phyloP scores from a whole-genome alignment of 2,329 filamentous ascomycete species.

The Phyllosticta citriasiana region DNA sequence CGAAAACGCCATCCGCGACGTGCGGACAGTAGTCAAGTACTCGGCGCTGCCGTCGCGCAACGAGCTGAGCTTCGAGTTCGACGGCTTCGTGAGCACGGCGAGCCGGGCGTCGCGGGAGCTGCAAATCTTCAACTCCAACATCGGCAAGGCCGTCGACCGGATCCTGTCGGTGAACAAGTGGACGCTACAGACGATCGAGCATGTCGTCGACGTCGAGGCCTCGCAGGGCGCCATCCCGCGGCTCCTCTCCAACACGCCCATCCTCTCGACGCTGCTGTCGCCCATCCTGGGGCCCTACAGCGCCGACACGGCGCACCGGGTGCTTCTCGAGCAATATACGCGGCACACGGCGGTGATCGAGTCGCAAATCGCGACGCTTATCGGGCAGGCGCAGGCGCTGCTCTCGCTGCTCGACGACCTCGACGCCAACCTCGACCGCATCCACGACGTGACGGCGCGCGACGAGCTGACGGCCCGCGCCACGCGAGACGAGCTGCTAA shows the following conservation, averaged over 20 bases:
- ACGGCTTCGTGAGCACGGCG: constrained; percentile 63
- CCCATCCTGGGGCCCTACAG: constrained; percentile 9
- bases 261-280: constrained; percentile 43
- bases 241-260: constrained; percentile 17
- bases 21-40: constrained; percentile 61
- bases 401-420: constrained; percentile 56
- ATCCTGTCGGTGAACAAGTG: constrained; percentile 67
- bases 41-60: constrained; percentile 57
- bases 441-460: constrained; percentile 57
- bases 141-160: constrained; percentile 62
- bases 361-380: constrained; percentile 57
- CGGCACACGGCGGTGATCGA: constrained; percentile 61
- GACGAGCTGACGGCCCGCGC: constrained; percentile 51
- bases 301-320: constrained; percentile 26
- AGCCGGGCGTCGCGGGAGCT: constrained; percentile 55
- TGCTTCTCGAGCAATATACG: constrained; percentile 64
- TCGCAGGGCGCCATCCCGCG: constrained; percentile 27
- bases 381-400: constrained; percentile 60
- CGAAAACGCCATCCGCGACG: constrained; percentile 62
- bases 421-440: constrained; percentile 58
- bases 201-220: constrained; percentile 23
- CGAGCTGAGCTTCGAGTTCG: constrained; percentile 66
- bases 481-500: constrained; percentile 56
- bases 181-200: constrained; percentile 37
- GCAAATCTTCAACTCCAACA: constrained; percentile 65